Evolutionary conservation across 352 stramenopile genomes (phyloP), one percentile per base, ranked within the genome.

Genomic region (Aphanomyces invadans): DNA sequence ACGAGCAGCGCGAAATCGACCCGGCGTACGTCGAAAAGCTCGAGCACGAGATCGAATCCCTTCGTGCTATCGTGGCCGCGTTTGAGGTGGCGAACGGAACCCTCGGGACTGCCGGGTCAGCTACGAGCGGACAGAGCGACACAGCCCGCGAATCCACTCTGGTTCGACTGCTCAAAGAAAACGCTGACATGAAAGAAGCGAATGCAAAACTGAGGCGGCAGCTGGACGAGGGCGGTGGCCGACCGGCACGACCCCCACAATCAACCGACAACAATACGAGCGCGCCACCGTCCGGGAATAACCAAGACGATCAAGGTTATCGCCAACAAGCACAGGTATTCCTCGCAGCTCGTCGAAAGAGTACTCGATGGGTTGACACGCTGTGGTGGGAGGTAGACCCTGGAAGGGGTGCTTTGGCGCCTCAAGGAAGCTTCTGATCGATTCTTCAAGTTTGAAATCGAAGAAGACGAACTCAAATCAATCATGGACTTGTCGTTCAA

Each of bases 361-460:
- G 5, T 44, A 69, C 33, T 38, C 36, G n/a, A 52, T 65, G 25
- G 21, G 7, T 23, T 23, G n/a, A 53, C 9, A 33, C 15, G 17
- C 23, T n/a, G 48, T 12, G n/a, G 42, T n/a, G n/a, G n/a, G n/a
- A n/a, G n/a, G n/a, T 69, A 89, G 82, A 77, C 86, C 74, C 68
- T 93, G 31, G 81, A 92, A 68, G 75, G 36, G 15, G 82, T 80
- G 0, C 51, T 93, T 29, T 70, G 69, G 19, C 84, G 90, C 53
- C 69, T 93, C 2, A 89, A 88, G 70, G 84, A 91, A 21, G 82
- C 80, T 0, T 89, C 80, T 0, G 81, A 93, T 62, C 75, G 80
- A 12, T 97, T 97, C 68, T 97, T 97, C 70, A 81, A 85, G 67
- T 97, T 97, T 73, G 89, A 97, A 68, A 96, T 97, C 48, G 90